phyloP scores from a whole-genome alignment of 73 alveolate genomes.

The Symbiodinium pilosum region DNA sequence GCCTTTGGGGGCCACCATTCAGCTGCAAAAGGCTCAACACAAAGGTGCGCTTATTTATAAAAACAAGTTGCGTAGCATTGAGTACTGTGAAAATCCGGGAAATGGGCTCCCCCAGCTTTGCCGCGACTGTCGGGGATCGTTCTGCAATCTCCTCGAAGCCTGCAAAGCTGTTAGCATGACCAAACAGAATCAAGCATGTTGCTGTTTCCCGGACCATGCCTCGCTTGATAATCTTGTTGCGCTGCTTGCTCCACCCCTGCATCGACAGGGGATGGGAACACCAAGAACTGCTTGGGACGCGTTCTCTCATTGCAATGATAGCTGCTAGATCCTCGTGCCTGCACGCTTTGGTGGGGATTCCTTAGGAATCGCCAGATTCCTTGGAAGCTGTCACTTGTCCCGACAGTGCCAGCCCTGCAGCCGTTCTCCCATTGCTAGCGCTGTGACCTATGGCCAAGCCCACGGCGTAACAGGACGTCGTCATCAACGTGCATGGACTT shows the following conservation, averaged over 20 bases:
- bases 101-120: neutral
- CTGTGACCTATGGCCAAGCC: neutral
- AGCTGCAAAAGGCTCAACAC: no score
- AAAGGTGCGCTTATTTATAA: no score
- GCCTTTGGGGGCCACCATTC: no score
- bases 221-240: neutral
- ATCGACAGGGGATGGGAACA: neutral
- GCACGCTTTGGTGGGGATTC: neutral
- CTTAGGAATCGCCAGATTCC: slow-evolving; percentile 3
- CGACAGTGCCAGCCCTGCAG: no score
- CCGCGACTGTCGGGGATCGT: neutral
- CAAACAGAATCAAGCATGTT: no score
- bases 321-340: neutral
- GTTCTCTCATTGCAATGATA: neutral
- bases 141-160: slow-evolving; percentile 13
- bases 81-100: neutral
- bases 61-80: no score
- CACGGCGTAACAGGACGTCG: neutral
- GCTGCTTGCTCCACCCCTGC: neutral
- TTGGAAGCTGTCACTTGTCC: neutral
- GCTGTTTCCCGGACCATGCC: neutral
- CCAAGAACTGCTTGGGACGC: neutral
- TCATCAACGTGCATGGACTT: neutral
- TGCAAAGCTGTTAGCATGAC: no score
- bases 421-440: no score